Base-by-base conservation (phyloP, 176 grass and related monocot species). In the Musa itinerans region DNA sequence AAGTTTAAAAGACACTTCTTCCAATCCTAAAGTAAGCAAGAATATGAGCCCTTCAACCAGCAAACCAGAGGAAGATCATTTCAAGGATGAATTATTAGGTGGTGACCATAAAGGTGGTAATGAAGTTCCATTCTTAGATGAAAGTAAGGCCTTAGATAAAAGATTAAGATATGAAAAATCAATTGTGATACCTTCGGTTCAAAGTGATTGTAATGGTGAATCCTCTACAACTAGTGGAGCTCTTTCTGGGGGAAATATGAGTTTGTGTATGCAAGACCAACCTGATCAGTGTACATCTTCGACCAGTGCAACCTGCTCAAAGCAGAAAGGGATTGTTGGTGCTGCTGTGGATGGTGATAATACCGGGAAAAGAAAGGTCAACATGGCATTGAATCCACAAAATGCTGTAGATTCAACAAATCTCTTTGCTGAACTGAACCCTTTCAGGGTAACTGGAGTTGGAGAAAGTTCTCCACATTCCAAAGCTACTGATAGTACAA, bases 361-460 rank as follows among this genome's bases (percentile, higher is more conserved):
- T 79, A 51, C 66, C 20, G 72, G 22, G 68, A 81, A 83, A 76
- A 80, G 53, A 80, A 82, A 73, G 80, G 64, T 81, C 68, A 90
- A 88, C 21, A 53, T n/a, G 17, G 72, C 21, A 64, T 61, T 82
- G 63, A 80, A 83, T 81, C 78, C 53, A 11, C 86, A 89, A 34
- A 88, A 87, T 76, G 83, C 72, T 52, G 54, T 74, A 53, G 95
- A 89, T 81, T 85, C 81, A 9, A 90, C 68, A 82, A 91, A 92
- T 68, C 85, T 94, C 63, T 99, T 99, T 94, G 95, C 95, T 23
- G 95, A 99, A 49, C 83, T 99, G 79, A 99, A 99, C 78, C 95
- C 95, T 75, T 89, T 99, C 68, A 75, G 81, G 9, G 80, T 55
- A 79, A 77, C 59, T 76, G 80, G 82, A 29, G 54, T 62, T 65